Evolutionary conservation across 495 filamentous ascomycete species (phyloP).

Genomic region (Penicillium pulvis): DNA sequence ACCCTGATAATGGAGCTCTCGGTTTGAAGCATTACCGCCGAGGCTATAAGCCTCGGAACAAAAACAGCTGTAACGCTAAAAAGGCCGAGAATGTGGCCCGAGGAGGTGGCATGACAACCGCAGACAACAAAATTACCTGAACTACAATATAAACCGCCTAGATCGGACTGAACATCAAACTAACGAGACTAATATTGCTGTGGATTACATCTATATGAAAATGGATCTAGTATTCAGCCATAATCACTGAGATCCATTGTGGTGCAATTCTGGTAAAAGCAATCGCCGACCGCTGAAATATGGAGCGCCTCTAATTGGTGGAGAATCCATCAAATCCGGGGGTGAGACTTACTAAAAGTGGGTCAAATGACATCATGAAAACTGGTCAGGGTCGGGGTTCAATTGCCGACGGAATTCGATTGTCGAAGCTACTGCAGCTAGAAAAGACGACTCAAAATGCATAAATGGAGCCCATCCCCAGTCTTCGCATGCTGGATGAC

Average conservation of each 20-base stretch:
- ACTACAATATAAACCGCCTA: background rate
- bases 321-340: conserved; percentile 20
- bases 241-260: background rate
- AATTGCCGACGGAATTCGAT: conserved; percentile 29
- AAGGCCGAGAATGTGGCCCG: conserved; percentile 1
- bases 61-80: background rate
- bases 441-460: background rate
- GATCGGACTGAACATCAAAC: too few relatives aligned
- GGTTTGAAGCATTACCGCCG: background rate
- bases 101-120: background rate
- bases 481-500: background rate
- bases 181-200: background rate
- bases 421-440: background rate
- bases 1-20: background rate
- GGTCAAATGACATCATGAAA: conserved; percentile 24
- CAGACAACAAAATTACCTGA: background rate
- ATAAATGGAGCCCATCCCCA: conserved; percentile 1
- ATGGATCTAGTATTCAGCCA: background rate
- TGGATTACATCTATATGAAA: background rate
- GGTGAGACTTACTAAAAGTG: conserved; percentile 12
- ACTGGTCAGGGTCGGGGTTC: background rate
- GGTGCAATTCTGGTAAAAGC: conserved; percentile 10
- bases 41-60: conserved; percentile 4
- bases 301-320: conserved; percentile 19
- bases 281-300: conserved; percentile 20